phyloP scores from a whole-genome alignment of 768 basidiomycete genomes.

The Termitomyces bulborhizus region DNA sequence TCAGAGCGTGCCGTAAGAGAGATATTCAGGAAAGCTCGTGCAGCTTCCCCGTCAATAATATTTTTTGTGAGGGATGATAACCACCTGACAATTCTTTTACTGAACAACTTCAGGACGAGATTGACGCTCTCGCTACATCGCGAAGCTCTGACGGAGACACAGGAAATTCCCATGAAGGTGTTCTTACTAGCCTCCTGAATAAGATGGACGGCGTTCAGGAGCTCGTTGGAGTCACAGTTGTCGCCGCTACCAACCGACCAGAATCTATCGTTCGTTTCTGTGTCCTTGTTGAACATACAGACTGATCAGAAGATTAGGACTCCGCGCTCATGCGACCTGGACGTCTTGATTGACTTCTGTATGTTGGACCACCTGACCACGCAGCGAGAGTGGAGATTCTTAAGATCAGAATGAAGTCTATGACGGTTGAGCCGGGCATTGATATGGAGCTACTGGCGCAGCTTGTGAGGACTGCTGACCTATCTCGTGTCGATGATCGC shows the following conservation, averaged over 20 bases:
- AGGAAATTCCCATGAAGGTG: constrained; percentile 70
- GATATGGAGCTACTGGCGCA: constrained; percentile 62
- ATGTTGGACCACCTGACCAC: constrained; percentile 88
- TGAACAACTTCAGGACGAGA: constrained; percentile 69
- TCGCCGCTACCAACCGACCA: constrained; percentile 95
- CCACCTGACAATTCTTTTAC: background rate
- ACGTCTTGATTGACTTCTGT: constrained; percentile 87
- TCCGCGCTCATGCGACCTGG: constrained; percentile 94
- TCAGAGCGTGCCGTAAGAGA: constrained; percentile 94
- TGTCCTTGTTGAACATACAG: background rate
- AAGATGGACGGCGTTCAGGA: constrained; percentile 99
- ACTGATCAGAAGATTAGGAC: constrained; percentile 49
- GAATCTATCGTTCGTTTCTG: constrained; percentile 69
- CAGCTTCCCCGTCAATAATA: constrained; percentile 90
- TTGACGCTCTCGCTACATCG: constrained; percentile 87
- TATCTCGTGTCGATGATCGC: background rate
- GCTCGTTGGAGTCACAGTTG: constrained; percentile 87
- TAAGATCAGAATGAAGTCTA: constrained; percentile 64
- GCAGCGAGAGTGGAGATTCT: constrained; percentile 81
- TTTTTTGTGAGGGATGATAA: constrained; percentile 78
- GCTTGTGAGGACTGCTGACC: constrained; percentile 43
- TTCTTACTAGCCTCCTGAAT: constrained; percentile 87
- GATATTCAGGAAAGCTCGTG: constrained; percentile 91
- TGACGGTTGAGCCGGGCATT: constrained; percentile 73
- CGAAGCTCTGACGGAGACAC: constrained; percentile 55